Evolutionary conservation across 108 stramenopile genomes (phyloP), one percentile per base, ranked within the genome.

Genomic region (Mayamaea pseudoterrestris): DNA sequence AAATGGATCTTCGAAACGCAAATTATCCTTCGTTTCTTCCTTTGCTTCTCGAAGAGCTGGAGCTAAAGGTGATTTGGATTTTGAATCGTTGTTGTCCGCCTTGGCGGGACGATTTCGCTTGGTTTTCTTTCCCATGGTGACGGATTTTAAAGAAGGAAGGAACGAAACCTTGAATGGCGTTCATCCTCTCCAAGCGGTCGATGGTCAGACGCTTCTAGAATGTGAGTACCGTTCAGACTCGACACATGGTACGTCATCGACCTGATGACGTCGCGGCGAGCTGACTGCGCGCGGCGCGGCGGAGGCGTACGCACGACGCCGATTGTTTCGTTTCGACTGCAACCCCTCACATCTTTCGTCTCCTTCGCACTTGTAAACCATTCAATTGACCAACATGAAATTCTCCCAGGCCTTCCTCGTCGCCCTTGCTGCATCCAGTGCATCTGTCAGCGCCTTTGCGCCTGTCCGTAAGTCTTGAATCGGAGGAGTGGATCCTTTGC

Each of bases 1-100:
- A 58, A 61, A 87, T 17, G 76, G 80, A 73, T 93, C 91, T 64
- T 89, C 67, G 27, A 78, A 86, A 27, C 49, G 61, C 12, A 88
- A 54, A 61, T 77, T 76, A 25, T 85, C 90, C 16, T 57, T 42
- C 2, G 75, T 71, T 55, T 71, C 77, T 49, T 61, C 75, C 34
- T 66, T 50, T 31, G 40, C 44, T 43, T 45, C 30, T 34, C 28
- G 36, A 21, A 14, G 18, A 9, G 32, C 14, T n/a, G 36, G 11
- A 7, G 31, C 25, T 27, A 35, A 30, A 24, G 57, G 40, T 17
- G 66, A 45, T 46, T 56, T 44, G 18, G 50, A 42, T 11, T 54
- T 58, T 14, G 49, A 44, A 13, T 46, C 32, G 36, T 30, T 14
- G 16, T 30, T 42, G 24, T 36, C 31, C 28, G 2, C 27, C 42